Percentiles rank a stretch among this genome's conserved stretches.
Conservation (phyloP, 1,284 basidiomycete genomes). For the Fomitopsis schrenkii region DNA sequence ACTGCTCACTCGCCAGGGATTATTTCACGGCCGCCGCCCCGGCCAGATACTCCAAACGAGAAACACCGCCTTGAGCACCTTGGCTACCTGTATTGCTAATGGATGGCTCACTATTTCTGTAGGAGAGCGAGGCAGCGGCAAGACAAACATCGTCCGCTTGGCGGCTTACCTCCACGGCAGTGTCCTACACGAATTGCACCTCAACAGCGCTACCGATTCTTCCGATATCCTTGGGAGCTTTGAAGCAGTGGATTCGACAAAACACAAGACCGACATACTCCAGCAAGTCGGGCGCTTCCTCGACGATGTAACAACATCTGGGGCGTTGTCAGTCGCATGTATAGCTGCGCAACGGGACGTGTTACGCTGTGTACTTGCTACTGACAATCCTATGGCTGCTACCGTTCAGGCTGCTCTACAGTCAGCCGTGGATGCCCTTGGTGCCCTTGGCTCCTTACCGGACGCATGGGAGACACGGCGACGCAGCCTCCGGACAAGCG, state of each 20-base stretch:
- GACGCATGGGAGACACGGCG: conserved; percentile 6
- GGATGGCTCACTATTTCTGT: conserved; percentile 90
- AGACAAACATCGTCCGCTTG: conserved; percentile 72
- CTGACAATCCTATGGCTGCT: not conserved
- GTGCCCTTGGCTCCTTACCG: conserved; percentile 2
- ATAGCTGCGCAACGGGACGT: conserved; percentile 5
- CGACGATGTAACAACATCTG: conserved; percentile 36
- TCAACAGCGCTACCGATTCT: conserved; percentile 90
- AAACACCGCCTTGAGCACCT: conserved; percentile 69
- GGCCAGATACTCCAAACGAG: conserved; percentile 59
- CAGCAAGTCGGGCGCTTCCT: conserved; percentile 38
- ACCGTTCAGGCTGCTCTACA: not conserved
- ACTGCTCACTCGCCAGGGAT: conserved; percentile 43
- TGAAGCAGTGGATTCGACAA: conserved; percentile 75
- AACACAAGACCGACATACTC: conserved; percentile 36
- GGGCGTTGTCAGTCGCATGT: conserved; percentile 29
- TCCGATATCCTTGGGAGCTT: conserved; percentile 95
- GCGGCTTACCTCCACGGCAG: conserved; percentile 75
- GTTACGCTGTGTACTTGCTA: not conserved
- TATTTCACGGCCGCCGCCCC: conserved; percentile 34
- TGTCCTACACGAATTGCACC: conserved; percentile 67
- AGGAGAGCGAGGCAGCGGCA: conserved; percentile 75
- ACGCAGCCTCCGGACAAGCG: conserved; percentile 5
- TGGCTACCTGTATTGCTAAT: conserved; percentile 72
- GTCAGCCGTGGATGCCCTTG: conserved; percentile 3